phyloP scores from a whole-genome alignment of 192 early-diverging fungal genomes.

The Linderina pennispora region DNA sequence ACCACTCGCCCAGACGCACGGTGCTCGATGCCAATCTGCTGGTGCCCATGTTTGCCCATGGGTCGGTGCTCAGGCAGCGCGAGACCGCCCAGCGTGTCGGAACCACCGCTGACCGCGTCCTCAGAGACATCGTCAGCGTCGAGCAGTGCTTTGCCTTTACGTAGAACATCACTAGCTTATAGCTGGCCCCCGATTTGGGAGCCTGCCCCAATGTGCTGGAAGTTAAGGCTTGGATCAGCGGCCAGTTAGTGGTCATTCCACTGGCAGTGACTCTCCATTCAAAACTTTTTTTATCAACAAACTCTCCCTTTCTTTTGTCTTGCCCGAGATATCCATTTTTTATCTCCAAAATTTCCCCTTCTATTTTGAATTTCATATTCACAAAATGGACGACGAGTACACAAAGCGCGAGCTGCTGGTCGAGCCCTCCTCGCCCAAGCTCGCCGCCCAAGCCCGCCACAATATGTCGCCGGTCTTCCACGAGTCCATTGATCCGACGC shows the following conservation, averaged over 20 bases:
- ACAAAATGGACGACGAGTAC: slow-evolving; percentile 3
- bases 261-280: too few species aligned
- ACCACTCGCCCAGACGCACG: slow-evolving; percentile 64
- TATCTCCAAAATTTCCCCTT: too few species aligned
- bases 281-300: too few species aligned
- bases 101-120: slow-evolving; percentile 68
- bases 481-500: slow-evolving; percentile 41
- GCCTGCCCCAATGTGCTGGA: too few species aligned
- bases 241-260: too few species aligned
- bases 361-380: too few species aligned
- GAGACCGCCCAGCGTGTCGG: slow-evolving; percentile 91
- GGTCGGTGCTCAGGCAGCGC: slow-evolving; percentile 63
- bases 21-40: slow-evolving; percentile 87
- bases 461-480: slow-evolving; percentile 40
- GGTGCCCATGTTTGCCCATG: slow-evolving; percentile 56
- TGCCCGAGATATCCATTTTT: too few species aligned
- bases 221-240: too few species aligned
- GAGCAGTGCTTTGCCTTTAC: slow-evolving; percentile 20
- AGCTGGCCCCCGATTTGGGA: too few species aligned
- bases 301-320: too few species aligned
- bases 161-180: too few species aligned
- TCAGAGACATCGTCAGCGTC: slow-evolving; percentile 30
- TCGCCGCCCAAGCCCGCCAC: slow-evolving; percentile 2
- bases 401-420: slow-evolving; percentile 13
- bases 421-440: slow-evolving; percentile 4